phyloP scores from a whole-genome alignment of 2,329 filamentous ascomycete species.

The Neobulgaria alba region DNA sequence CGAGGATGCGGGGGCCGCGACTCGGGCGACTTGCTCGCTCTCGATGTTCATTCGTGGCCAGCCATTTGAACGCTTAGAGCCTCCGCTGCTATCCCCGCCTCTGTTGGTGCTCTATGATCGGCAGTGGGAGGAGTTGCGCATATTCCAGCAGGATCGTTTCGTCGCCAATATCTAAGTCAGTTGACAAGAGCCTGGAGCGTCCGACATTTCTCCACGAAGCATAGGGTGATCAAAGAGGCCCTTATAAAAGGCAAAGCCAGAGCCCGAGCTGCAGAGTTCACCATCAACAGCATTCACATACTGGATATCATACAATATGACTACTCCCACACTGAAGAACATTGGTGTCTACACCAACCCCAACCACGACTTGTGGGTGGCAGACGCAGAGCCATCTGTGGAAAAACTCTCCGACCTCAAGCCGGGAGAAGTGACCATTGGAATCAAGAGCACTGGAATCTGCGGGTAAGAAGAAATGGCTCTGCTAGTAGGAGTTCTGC shows the following conservation, averaged over 20 bases:
- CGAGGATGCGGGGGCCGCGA: too few relatives aligned
- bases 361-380: conserved; percentile 83
- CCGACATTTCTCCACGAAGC: not conserved
- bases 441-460: conserved; percentile 89
- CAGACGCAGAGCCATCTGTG: conserved; percentile 64
- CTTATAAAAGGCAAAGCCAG: not conserved
- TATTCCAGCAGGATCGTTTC: too few relatives aligned
- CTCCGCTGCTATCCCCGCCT: too few relatives aligned
- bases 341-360: conserved; percentile 97
- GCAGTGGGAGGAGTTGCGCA: too few relatives aligned
- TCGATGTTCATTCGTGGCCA: not conserved
- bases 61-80: not conserved
- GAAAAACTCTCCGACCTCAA: conserved; percentile 63
- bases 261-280: not conserved
- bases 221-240: not conserved
- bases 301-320: not conserved
- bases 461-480: conserved; percentile 55
- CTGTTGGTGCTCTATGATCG: too few relatives aligned
- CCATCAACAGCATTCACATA: conserved; percentile 13
- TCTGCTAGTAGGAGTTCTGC: conserved; percentile 1
- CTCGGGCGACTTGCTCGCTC: not conserved
- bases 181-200: not conserved
- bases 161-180: not conserved
- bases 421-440: conserved; percentile 77
- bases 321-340: conserved; percentile 58